Evolutionary conservation across 176 grass and related monocot species (phyloP).

Genomic region (Ensete ventricosum): DNA sequence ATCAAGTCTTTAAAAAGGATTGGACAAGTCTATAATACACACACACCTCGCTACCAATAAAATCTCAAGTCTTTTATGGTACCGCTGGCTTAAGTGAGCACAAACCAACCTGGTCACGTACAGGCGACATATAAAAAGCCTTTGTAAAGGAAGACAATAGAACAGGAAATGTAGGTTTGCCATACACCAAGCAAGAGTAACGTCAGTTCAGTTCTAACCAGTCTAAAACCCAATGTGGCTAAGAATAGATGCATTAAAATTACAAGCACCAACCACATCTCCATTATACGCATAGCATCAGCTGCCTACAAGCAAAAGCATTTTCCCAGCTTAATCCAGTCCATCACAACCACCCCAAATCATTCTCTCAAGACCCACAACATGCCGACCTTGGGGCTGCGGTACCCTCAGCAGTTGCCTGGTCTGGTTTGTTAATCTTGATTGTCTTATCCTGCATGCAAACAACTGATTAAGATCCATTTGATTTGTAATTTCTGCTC

Average conservation of each 20-base stretch:
- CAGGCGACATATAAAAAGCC: no score
- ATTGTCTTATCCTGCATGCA: conserved; percentile 12
- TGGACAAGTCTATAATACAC: no score
- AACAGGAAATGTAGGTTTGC: background rate
- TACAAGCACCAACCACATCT: background rate
- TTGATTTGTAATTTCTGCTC: no score
- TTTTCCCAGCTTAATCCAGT: background rate
- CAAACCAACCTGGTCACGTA: no score
- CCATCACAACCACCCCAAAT: background rate
- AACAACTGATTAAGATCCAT: background rate
- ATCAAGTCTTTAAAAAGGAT: no score
- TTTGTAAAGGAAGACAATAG: background rate
- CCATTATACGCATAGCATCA: conserved; percentile 5
- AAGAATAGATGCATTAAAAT: conserved; percentile 3
- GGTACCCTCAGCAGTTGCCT: background rate
- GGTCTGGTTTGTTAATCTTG: conserved; percentile 22
- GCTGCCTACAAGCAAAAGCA: conserved; percentile 3
- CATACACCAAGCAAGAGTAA: background rate
- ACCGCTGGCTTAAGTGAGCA: no score
- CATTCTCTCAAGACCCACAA: background rate
- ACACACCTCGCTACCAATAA: no score
- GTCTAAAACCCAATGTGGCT: background rate
- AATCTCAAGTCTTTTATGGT: no score
- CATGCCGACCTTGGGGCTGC: conserved; percentile 7
- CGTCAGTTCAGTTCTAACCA: background rate